Conservation (phyloP, 306 rosid species). For the Crotalaria pallida region DNA sequence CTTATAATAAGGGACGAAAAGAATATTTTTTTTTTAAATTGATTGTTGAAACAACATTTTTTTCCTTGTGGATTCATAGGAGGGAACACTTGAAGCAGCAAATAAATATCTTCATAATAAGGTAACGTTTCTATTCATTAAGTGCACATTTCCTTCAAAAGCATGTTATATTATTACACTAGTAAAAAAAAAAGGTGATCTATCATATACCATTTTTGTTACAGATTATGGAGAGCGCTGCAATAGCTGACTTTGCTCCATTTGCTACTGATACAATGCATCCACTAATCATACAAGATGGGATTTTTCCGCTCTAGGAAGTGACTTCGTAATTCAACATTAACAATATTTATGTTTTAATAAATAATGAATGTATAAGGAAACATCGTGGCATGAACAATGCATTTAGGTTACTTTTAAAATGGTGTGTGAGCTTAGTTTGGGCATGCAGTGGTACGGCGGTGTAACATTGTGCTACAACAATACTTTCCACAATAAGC, state of each 20-base stretch:
- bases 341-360: background rate
- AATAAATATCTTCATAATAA: slow-evolving; percentile 51
- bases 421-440: background rate
- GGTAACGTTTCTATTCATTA: slow-evolving; percentile 27
- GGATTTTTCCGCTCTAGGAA: slow-evolving; percentile 45
- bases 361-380: too few species aligned
- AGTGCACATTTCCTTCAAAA: background rate
- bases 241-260: slow-evolving; percentile 33
- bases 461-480: background rate
- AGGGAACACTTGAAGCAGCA: slow-evolving; percentile 53
- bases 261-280: slow-evolving; percentile 32
- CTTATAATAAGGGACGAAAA: too few species aligned
- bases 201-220: slow-evolving; percentile 5
- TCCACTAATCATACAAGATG: slow-evolving; percentile 55
- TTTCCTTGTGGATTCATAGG: slow-evolving; percentile 28
- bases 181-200: background rate
- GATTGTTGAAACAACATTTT: background rate
- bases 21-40: background rate
- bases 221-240: slow-evolving; percentile 55
- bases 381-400: background rate
- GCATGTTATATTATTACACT: background rate
- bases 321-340: background rate
- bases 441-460: background rate
- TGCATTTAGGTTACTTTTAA: background rate
- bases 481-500: background rate